Evolutionary conservation across 176 grass and related monocot genomes (phyloP).

Genomic region (Carex parvula): DNA sequence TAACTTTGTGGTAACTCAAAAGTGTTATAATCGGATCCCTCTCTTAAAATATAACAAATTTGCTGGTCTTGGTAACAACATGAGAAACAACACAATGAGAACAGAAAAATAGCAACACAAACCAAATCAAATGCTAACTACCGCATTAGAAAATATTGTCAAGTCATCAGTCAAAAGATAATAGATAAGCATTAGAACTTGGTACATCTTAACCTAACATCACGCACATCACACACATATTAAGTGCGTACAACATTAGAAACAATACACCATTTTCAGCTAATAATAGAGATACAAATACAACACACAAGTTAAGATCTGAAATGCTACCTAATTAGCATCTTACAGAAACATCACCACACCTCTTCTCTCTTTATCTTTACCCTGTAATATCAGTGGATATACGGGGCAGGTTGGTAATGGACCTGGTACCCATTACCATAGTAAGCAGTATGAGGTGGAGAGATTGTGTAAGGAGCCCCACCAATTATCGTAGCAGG

Average conservation of each 20-base stretch:
- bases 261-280: slow-evolving; percentile 17
- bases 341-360: not conserved
- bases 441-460: slow-evolving; percentile 61
- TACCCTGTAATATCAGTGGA: slow-evolving; percentile 51
- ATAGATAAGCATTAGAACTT: slow-evolving; percentile 21
- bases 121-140: slow-evolving; percentile 23
- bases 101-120: not conserved
- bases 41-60: not conserved
- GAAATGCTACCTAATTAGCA: slow-evolving; percentile 23
- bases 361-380: slow-evolving; percentile 29
- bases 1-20: too few species aligned
- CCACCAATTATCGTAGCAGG: slow-evolving; percentile 42
- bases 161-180: slow-evolving; percentile 21
- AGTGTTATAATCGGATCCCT: too few species aligned
- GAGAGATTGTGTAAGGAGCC: slow-evolving; percentile 48
- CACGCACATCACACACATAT: slow-evolving; percentile 24
- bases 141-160: slow-evolving; percentile 25
- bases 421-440: slow-evolving; percentile 72
- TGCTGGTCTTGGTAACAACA: not conserved
- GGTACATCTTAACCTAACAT: slow-evolving; percentile 22
- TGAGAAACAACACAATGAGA: not conserved
- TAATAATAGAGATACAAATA: slow-evolving; percentile 27
- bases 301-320: slow-evolving; percentile 24
- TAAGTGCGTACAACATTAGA: slow-evolving; percentile 29
- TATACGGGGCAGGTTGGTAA: slow-evolving; percentile 53